Evolutionary conservation across 78 protist genomes (phyloP).

Genomic region (Paratrimastix pyriformis): DNA sequence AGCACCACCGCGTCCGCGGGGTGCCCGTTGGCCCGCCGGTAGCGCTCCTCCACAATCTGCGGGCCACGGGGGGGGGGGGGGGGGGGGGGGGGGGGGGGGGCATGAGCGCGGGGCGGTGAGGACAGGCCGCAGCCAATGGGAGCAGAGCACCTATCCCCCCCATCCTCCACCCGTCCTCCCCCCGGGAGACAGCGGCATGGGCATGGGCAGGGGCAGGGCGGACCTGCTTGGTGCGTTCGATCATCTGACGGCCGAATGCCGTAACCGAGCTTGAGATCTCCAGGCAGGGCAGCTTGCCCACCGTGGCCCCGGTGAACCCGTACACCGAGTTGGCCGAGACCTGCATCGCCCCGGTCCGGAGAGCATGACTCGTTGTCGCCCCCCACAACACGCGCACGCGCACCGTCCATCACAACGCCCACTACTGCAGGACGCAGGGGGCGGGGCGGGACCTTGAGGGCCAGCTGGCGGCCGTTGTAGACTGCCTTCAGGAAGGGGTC

Average conservation of each 20-base stretch:
- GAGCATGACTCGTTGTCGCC: no score
- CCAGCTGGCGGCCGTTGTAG: conserved; percentile 97
- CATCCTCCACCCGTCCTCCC: no score
- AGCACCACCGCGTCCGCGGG: conserved; percentile 69
- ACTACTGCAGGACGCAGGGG: no score
- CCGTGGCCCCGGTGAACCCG: conserved; percentile 98
- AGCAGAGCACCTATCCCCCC: no score
- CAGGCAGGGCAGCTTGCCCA: conserved; percentile 94
- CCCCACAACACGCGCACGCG: no score
- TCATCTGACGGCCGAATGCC: conserved; percentile 96
- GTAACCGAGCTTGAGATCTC: conserved; percentile 88
- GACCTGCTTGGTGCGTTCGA: conserved; percentile 69
- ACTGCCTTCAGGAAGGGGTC: conserved; percentile 85
- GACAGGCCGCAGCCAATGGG: neutral
- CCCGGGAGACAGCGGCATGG: no score
- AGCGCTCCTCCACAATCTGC: conserved; percentile 60
- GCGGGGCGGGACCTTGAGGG: conserved; percentile 82
- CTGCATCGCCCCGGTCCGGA: no score
- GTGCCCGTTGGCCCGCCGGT: conserved; percentile 75
- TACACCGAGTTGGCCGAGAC: conserved; percentile 99
- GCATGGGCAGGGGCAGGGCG: neutral
- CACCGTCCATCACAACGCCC: no score
- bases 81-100: neutral
- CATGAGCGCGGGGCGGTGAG: neutral
- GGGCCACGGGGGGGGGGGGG: conserved; percentile 2